A percentile compares a stretch with the other conserved stretches of the same genome.
Conservation (phyloP, 805 yeast genomes). For the Yarrowia deformans region DNA sequence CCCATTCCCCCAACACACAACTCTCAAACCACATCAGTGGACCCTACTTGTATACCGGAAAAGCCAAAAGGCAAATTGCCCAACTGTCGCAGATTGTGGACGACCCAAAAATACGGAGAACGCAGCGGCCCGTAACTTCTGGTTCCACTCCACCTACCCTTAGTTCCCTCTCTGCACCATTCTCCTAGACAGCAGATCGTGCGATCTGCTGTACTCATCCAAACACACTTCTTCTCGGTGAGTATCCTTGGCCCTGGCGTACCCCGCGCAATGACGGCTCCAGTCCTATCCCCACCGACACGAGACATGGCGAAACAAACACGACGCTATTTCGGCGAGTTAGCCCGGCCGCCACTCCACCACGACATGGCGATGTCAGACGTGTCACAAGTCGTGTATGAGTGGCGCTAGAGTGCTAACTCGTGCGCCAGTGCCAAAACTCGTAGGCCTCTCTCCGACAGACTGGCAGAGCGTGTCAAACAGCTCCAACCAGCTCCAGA, state of each 20-base stretch:
- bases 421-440: too few species aligned
- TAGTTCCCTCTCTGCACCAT: conserved; percentile 6
- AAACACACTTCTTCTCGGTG: conserved; percentile 1
- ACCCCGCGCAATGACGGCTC: not conserved
- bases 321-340: conserved; percentile 4
- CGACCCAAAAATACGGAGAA: conserved; percentile 23
- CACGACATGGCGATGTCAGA: not conserved
- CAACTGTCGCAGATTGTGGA: conserved; percentile 24
- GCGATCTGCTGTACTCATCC: conserved; percentile 24
- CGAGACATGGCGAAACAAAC: not conserved
- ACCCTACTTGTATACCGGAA: not conserved
- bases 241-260: not conserved
- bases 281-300: too few species aligned
- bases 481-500: too few species aligned
- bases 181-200: conserved; percentile 21
- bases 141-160: not conserved
- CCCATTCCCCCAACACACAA: too few species aligned
- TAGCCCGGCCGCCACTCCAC: conserved; percentile 11
- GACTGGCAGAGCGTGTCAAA: too few species aligned
- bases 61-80: conserved; percentile 11
- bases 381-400: too few species aligned
- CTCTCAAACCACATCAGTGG: not conserved
- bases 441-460: too few species aligned
- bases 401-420: too few species aligned
- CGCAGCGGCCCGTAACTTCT: not conserved